Conservation (phyloP, 1,284 basidiomycete genomes). For the Leccinum variabile region DNA sequence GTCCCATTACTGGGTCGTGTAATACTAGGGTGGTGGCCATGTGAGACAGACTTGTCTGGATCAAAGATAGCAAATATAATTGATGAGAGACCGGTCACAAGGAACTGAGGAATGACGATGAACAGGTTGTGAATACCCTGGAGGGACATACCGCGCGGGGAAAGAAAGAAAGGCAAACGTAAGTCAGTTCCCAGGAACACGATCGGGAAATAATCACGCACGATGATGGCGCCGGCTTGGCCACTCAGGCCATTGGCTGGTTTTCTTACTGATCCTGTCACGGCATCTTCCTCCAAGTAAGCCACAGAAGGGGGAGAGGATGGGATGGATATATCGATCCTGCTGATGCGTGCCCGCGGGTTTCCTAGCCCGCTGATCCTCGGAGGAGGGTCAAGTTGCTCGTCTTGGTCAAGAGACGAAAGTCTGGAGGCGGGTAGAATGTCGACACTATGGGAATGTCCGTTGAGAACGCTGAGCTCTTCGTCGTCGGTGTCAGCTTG, state of each 20-base stretch:
- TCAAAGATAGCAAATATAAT: constrained; percentile 69
- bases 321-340: constrained; percentile 19
- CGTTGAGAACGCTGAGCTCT: constrained; percentile 1
- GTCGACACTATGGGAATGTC: neutral
- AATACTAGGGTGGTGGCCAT: constrained; percentile 39
- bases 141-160: neutral
- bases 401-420: constrained; percentile 10
- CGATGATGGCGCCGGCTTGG: constrained; percentile 89
- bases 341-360: constrained; percentile 23
- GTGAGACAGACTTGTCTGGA: constrained; percentile 48
- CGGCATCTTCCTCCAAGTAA: constrained; percentile 5
- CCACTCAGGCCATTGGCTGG: constrained; percentile 50
- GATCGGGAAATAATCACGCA: constrained; percentile 38
- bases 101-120: constrained; percentile 76
- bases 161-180: neutral
- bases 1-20: constrained; percentile 27
- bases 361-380: constrained; percentile 17
- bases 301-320: constrained; percentile 5
- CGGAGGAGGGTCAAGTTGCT: constrained; percentile 6
- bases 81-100: constrained; percentile 66
- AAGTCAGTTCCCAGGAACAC: constrained; percentile 4
- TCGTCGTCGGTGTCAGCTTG: constrained; percentile 21
- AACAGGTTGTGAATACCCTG: constrained; percentile 93
- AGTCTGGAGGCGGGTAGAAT: neutral
- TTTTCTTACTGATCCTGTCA: constrained; percentile 16